These are phyloP conservation scores for Dichotomopilus funicola DNA, from an alignment of 2,329 filamentous ascomycete species.

Conservation along the genomic window DNA sequence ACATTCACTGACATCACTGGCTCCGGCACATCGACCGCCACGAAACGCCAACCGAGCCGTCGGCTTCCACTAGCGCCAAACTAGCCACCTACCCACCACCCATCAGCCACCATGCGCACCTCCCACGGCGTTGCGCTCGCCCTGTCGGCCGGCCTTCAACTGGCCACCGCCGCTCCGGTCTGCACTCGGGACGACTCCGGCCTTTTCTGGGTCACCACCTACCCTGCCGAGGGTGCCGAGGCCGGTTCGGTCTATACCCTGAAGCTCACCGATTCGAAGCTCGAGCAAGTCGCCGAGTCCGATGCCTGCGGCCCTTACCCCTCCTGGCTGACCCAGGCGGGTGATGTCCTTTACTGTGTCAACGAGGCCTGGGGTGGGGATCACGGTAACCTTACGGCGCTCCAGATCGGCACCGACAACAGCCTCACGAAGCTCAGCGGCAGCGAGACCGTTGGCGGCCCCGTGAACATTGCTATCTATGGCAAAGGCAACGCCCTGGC, in stretches of 20 bases:
- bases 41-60: background rate
- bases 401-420: slow-evolving; percentile 34
- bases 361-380: slow-evolving; percentile 47
- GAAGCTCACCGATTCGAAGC: slow-evolving; percentile 23
- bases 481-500: slow-evolving; percentile 37
- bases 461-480: slow-evolving; percentile 40
- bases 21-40: background rate
- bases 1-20: background rate
- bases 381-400: slow-evolving; percentile 44
- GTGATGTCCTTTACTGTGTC: slow-evolving; percentile 49
- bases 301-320: slow-evolving; percentile 47
- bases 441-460: slow-evolving; percentile 33
- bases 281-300: slow-evolving; percentile 38
- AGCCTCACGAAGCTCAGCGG: slow-evolving; percentile 34
- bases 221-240: background rate
- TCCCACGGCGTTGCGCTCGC: slow-evolving; percentile 9
- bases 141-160: slow-evolving; percentile 11
- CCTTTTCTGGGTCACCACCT: slow-evolving; percentile 13
- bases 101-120: slow-evolving; percentile 10
- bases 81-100: background rate
- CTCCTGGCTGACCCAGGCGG: slow-evolving; percentile 55
- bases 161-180: slow-evolving; percentile 9
- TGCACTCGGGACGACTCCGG: background rate
- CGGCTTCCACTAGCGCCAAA: background rate
- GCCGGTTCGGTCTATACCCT: slow-evolving; percentile 10